These are phyloP conservation scores for Byssochlamys sp. DNA, from an alignment of 2,329 filamentous ascomycete genomes.

Conservation along the genomic window DNA sequence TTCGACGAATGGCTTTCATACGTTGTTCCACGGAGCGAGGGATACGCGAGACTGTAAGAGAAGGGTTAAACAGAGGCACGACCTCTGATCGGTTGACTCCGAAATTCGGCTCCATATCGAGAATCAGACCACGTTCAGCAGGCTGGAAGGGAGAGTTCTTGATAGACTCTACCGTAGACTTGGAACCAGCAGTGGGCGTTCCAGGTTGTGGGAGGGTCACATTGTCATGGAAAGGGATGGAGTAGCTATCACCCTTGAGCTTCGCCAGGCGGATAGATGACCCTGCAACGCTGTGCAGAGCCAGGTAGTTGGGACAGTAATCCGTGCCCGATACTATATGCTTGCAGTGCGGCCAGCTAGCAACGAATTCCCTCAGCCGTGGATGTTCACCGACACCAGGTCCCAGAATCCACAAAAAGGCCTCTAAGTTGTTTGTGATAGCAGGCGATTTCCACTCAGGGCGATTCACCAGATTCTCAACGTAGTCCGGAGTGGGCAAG, in stretches of 20 bases:
- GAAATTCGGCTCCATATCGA: constrained; percentile 40
- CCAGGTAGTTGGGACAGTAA: constrained; percentile 63
- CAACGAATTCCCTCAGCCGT: constrained; percentile 60
- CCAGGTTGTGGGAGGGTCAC: constrained; percentile 33
- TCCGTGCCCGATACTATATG: constrained; percentile 73
- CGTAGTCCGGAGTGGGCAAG: constrained; percentile 59
- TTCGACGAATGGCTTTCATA: constrained; percentile 17
- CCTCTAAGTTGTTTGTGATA: constrained; percentile 57
- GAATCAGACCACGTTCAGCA: constrained; percentile 34
- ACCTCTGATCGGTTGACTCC: constrained; percentile 22
- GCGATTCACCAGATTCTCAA: constrained; percentile 59
- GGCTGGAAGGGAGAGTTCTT: constrained; percentile 18
- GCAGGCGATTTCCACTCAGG: constrained; percentile 60
- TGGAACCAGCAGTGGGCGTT: constrained; percentile 11
- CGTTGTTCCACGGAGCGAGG: constrained; percentile 22
- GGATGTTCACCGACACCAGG: constrained; percentile 54
- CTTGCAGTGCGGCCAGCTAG: constrained; percentile 49
- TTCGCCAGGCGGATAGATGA: constrained; percentile 60
- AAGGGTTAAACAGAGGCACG: constrained; percentile 17
- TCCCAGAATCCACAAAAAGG: constrained; percentile 75
- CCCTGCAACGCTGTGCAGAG: constrained; percentile 56
- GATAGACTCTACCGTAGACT: constrained; percentile 6
- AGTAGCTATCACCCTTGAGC: constrained; percentile 66
- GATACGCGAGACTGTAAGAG: constrained; percentile 12
- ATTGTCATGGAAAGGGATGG: constrained; percentile 58